A percentile compares a stretch with the other conserved stretches of the same genome.
Evolutionary conservation across 1,284 basidiomycete genomes (phyloP).

Genomic region (Apiotrichum domesticum): DNA sequence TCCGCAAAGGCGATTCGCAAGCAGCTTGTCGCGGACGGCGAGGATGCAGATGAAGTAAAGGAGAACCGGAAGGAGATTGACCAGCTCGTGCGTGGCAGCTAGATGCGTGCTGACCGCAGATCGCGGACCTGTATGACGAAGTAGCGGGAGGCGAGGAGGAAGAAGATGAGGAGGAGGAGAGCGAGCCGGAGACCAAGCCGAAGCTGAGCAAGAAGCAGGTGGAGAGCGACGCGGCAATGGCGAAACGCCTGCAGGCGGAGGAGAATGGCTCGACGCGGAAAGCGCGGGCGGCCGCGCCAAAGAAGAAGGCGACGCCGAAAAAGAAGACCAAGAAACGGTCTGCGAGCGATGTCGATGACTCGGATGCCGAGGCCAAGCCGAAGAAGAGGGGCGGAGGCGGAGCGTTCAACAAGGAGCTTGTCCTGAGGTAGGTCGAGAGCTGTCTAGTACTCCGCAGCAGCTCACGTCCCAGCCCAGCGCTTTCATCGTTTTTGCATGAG

Average conservation of each 20-base stretch:
- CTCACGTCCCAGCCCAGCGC: slow-evolving; percentile 26
- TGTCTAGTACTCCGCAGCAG: neutral
- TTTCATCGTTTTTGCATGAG: slow-evolving; percentile 34
- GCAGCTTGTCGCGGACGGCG: slow-evolving; percentile 34
- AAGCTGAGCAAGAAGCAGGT: neutral
- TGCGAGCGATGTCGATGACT: slow-evolving; percentile 22
- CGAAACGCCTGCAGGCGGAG: too few relatives aligned
- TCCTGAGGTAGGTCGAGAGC: slow-evolving; percentile 35
- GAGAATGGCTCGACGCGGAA: slow-evolving; percentile 3
- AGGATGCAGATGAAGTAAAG: slow-evolving; percentile 38
- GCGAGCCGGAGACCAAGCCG: slow-evolving; percentile 4
- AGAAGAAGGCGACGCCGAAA: slow-evolving; percentile 30
- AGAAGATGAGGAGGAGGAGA: neutral
- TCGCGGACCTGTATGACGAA: slow-evolving; percentile 36
- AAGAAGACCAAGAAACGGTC: slow-evolving; percentile 18
- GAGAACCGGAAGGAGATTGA: slow-evolving; percentile 38
- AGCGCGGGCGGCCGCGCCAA: slow-evolving; percentile 24
- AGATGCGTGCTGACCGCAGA: slow-evolving; percentile 19
- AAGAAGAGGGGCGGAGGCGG: slow-evolving; percentile 33
- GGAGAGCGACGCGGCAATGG: too few relatives aligned
- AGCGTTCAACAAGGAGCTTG: slow-evolving; percentile 46
- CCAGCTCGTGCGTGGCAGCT: neutral
- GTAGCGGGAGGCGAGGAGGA: slow-evolving; percentile 9
- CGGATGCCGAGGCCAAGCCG: slow-evolving; percentile 19
- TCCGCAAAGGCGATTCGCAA: slow-evolving; percentile 45